Base-by-base conservation (phyloP, 352 stramenopile genomes). In the Globisporangium paddicum region DNA sequence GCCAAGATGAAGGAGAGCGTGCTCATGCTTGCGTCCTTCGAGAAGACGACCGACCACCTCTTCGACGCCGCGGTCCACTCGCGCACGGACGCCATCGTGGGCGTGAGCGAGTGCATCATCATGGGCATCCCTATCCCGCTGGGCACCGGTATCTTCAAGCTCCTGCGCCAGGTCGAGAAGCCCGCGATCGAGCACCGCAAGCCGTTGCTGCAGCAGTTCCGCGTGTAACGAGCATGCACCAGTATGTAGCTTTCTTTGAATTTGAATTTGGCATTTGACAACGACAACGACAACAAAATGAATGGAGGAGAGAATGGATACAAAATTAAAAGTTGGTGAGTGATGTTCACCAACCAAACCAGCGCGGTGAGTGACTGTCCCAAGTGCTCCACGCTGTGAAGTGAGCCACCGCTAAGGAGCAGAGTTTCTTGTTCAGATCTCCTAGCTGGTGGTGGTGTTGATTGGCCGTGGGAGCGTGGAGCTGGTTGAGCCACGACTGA, bases 1-100 rank as follows among this genome's bases (percentile, higher is more conserved):
- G 96, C 97, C 38, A 99, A 99, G 78, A 99, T 99, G 97, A 97
- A 98, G 71, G 97, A 99, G 72, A 98, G 90, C 60, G 97, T 99
- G 48, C 79, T 99, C 38, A 99, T 99, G 95, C 82, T 99, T 26
- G 97, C 97, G 23, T 99, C 94, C 51, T 98, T 99, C 64, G 97
- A 99, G 83, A 99, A 99, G 79, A 99, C 97, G 9, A 98, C 97
- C 0, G 97, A 99, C 71, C 97, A 99, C 72, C 80, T 99, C 19
- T 99, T 99, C 65, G 97, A 99, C 69, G 98, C 98, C n/a, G 96
- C 97, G 11, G 93, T 99, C 18, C 97, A 99, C 77, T 97, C 89
- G 30, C 86, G 96, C 58, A 97, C 89, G 54, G 98, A 99, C 68
- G 87, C 93, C 19, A 99, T 99, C 71, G 96, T 99, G 26, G 98